These are phyloP conservation scores for Articulospora tetracladia DNA, from an alignment of 495 filamentous ascomycete species.

Conservation along the genomic window DNA sequence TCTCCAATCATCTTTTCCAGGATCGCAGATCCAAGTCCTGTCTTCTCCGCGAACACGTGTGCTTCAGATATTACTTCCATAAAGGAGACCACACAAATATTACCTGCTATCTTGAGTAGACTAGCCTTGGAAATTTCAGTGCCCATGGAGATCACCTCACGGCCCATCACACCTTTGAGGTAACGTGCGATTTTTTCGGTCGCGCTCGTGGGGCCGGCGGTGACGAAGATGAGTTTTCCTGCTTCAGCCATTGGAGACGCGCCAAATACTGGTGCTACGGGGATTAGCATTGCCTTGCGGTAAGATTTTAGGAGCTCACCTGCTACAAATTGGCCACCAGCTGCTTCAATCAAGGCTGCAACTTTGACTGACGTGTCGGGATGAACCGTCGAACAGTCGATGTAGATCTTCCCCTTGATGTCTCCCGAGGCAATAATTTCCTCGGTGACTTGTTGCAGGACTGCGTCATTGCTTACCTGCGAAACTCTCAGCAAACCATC, in stretches of 20 bases:
- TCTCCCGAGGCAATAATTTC: slow-evolving; percentile 22
- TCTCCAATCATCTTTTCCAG: slow-evolving; percentile 49
- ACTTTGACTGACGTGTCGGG: slow-evolving; percentile 31
- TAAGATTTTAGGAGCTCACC: background rate
- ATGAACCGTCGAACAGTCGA: slow-evolving; percentile 39
- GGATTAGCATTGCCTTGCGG: background rate
- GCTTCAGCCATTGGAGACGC: slow-evolving; percentile 33
- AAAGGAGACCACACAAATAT: slow-evolving; percentile 2
- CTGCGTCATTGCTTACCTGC: slow-evolving; percentile 30
- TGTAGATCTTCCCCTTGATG: slow-evolving; percentile 31
- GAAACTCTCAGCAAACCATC: background rate
- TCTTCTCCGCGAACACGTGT: slow-evolving; percentile 52
- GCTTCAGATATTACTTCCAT: slow-evolving; percentile 48
- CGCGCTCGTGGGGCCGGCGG: slow-evolving; percentile 30
- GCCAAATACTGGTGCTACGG: slow-evolving; percentile 36
- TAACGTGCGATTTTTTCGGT: slow-evolving; percentile 30
- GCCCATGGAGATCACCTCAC: slow-evolving; percentile 30
- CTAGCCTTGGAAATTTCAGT: slow-evolving; percentile 17
- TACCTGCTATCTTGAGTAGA: slow-evolving; percentile 8
- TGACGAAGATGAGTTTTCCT: slow-evolving; percentile 33
- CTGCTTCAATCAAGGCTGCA: slow-evolving; percentile 15
- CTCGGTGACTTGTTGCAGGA: slow-evolving; percentile 20
- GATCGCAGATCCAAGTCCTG: slow-evolving; percentile 43
- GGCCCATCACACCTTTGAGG: slow-evolving; percentile 32
- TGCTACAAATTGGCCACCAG: slow-evolving; percentile 25